A percentile compares a stretch with the other conserved stretches of the same genome.
Evolutionary conservation across 2,329 filamentous ascomycete genomes (phyloP).

Genomic region (Basipetospora chlamydospora): DNA sequence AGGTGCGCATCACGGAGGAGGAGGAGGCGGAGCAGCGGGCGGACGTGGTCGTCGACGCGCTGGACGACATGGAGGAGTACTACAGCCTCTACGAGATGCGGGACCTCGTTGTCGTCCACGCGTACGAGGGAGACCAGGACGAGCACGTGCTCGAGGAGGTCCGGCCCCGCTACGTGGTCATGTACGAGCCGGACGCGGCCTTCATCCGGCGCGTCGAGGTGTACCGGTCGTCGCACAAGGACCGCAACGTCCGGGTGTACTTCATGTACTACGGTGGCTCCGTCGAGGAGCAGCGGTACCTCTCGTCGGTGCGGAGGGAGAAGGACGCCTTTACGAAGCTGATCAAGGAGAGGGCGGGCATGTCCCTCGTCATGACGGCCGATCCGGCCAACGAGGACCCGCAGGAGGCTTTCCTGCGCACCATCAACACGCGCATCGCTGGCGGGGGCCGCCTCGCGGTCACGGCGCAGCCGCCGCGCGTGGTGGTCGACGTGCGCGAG

Average conservation of each 20-base stretch:
- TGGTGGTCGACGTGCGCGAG: constrained; percentile 91
- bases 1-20: constrained; percentile 70
- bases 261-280: constrained; percentile 94
- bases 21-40: constrained; percentile 61
- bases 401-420: constrained; percentile 83
- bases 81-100: constrained; percentile 87
- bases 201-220: constrained; percentile 93
- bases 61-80: constrained; percentile 87
- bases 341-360: constrained; percentile 84
- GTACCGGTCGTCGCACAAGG: constrained; percentile 85
- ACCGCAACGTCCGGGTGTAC: constrained; percentile 80
- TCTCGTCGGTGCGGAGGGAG: constrained; percentile 78
- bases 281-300: constrained; percentile 88
- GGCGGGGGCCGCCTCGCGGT: constrained; percentile 75
- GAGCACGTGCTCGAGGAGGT: constrained; percentile 93
- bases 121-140: constrained; percentile 91
- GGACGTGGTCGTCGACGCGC: constrained; percentile 58
- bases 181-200: constrained; percentile 93
- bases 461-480: constrained; percentile 73
- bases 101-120: constrained; percentile 76
- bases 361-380: constrained; percentile 75
- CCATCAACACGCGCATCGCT: constrained; percentile 91
- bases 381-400: constrained; percentile 63
- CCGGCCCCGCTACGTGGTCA: constrained; percentile 86
- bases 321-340: constrained; percentile 93